Percentiles rank a stretch among this genome's conserved stretches.
These are phyloP conservation scores for Sechiopsis laciniata DNA, from an alignment of 306 rosid genomes.

Conservation along the genomic window DNA sequence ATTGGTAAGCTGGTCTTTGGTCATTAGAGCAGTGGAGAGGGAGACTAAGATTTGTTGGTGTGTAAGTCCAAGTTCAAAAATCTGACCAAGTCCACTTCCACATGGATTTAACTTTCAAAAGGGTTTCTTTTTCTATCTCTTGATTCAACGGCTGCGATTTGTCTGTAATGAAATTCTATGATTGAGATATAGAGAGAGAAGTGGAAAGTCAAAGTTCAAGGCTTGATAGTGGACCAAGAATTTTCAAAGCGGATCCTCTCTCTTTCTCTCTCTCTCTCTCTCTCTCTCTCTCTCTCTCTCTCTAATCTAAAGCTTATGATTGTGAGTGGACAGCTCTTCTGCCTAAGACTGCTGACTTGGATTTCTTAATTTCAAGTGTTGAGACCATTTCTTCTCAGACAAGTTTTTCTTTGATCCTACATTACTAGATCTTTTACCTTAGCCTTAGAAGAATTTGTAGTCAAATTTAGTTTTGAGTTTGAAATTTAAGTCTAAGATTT, in stretches of 20 bases:
- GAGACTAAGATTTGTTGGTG: background rate
- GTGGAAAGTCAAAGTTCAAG: slow-evolving; percentile 15
- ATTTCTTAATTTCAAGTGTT: background rate
- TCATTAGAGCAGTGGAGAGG: slow-evolving; percentile 7
- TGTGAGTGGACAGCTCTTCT: slow-evolving; percentile 9
- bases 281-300: background rate
- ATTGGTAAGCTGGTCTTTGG: slow-evolving; percentile 11
- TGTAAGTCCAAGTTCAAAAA: slow-evolving; percentile 18
- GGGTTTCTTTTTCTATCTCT: slow-evolving; percentile 13
- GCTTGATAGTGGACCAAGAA: slow-evolving; percentile 18
- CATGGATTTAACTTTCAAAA: slow-evolving; percentile 12
- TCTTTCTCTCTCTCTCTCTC: background rate
- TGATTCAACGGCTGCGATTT: slow-evolving; percentile 3
- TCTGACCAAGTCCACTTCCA: slow-evolving; percentile 23
- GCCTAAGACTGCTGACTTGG: slow-evolving; percentile 15
- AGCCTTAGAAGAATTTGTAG: background rate
- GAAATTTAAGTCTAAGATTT: background rate
- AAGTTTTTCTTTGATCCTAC: background rate
- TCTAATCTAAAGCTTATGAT: slow-evolving; percentile 15
- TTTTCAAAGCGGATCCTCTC: slow-evolving; percentile 14
- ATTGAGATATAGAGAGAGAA: slow-evolving; percentile 15
- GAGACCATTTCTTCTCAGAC: background rate
- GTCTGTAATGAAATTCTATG: background rate
- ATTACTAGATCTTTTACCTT: background rate
- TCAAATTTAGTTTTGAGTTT: background rate